Conservation (phyloP, 306 rosid species). For the Prunus kanzakura region DNA sequence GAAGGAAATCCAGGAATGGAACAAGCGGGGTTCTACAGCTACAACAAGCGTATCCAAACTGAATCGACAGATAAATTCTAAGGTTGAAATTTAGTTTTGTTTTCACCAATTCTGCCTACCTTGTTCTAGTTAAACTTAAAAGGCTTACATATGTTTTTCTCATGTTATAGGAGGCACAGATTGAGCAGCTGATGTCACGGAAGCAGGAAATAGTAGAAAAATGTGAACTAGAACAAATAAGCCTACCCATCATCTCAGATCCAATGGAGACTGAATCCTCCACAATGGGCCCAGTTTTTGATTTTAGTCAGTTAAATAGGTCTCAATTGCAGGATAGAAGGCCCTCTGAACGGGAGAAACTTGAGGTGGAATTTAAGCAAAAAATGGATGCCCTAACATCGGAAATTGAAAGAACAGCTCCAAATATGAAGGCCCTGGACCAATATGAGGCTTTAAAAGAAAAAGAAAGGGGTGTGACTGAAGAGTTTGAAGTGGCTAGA, state of each 20-base stretch:
- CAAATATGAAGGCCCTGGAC: constrained; percentile 95
- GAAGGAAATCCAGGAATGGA: constrained; percentile 96
- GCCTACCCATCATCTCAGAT: constrained; percentile 65
- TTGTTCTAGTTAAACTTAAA: constrained; percentile 19
- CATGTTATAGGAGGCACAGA: constrained; percentile 69
- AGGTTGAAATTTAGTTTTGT: constrained; percentile 46
- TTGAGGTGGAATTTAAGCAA: constrained; percentile 75
- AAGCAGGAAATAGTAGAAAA: constrained; percentile 87
- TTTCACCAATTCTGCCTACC: neutral
- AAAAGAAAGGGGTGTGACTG: constrained; percentile 76
- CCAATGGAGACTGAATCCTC: constrained; percentile 82
- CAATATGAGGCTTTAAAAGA: constrained; percentile 87
- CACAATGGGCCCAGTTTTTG: constrained; percentile 58
- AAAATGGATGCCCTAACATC: constrained; percentile 66
- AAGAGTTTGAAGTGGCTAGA: constrained; percentile 90
- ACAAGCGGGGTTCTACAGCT: constrained; percentile 76
- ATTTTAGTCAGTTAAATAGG: constrained; percentile 71
- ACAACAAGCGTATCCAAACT: constrained; percentile 84
- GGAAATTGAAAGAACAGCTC: constrained; percentile 94
- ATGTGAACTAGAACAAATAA: constrained; percentile 83
- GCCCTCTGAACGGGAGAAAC: constrained; percentile 63
- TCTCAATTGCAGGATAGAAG: constrained; percentile 60
- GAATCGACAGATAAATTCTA: constrained; percentile 80
- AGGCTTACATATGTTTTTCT: constrained; percentile 16
- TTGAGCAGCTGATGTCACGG: constrained; percentile 61